Percentiles rank a stretch among this genome's conserved stretches.
Conservation (phyloP, 2,329 filamentous ascomycete genomes). For the Ceratocystis diversiconidia region DNA sequence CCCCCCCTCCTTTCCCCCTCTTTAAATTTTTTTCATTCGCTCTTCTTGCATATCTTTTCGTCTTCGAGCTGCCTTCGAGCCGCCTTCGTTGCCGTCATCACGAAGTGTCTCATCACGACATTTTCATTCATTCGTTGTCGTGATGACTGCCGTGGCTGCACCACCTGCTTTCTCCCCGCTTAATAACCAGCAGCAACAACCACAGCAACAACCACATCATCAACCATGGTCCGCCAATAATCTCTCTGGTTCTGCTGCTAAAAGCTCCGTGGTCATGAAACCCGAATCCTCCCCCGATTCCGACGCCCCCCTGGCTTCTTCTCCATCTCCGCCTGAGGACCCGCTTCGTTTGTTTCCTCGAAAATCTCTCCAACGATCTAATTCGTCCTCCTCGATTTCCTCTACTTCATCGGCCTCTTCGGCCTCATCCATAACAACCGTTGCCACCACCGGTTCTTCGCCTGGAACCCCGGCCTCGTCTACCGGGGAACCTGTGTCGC, state of each 20-base stretch:
- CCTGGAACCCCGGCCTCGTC: slow-evolving; percentile 43
- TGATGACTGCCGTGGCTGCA: slow-evolving; percentile 54
- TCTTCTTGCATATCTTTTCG: not conserved
- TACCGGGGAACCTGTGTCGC: slow-evolving; percentile 25
- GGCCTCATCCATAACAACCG: slow-evolving; percentile 46
- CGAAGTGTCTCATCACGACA: slow-evolving; percentile 11
- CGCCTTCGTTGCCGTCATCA: slow-evolving; percentile 1
- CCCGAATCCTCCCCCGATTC: not conserved
- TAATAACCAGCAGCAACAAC: slow-evolving; percentile 36
- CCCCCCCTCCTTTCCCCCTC: not conserved
- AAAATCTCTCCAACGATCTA: slow-evolving; percentile 72
- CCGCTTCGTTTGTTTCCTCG: slow-evolving; percentile 69
- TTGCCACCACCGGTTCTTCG: slow-evolving; percentile 46
- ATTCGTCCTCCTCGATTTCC: slow-evolving; percentile 79
- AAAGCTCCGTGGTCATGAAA: slow-evolving; percentile 5
- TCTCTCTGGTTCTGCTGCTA: slow-evolving; percentile 3
- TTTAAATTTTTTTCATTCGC: slow-evolving; percentile 4
- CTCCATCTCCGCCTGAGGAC: slow-evolving; percentile 50
- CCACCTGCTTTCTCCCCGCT: slow-evolving; percentile 49
- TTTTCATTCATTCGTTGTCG: slow-evolving; percentile 11
- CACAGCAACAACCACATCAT: slow-evolving; percentile 24
- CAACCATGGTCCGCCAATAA: slow-evolving; percentile 22
- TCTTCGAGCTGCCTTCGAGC: not conserved
- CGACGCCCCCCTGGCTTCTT: not conserved
- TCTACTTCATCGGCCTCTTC: slow-evolving; percentile 45